Evolutionary conservation across 2,329 filamentous ascomycete species (phyloP).

Genomic region (Arthrobotrys sphaeroides): DNA sequence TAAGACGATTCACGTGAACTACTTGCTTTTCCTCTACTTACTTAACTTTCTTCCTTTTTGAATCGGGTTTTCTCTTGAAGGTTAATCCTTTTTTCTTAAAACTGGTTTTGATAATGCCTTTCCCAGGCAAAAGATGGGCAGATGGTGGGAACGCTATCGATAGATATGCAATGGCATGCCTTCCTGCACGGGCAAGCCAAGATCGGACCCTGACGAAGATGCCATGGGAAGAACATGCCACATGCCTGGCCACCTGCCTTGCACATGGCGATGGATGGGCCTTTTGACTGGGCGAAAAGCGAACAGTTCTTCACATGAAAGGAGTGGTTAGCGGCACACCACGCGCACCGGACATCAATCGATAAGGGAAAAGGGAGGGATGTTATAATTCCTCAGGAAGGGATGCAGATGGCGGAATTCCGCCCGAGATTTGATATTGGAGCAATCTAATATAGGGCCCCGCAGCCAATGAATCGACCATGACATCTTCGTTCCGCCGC

Average conservation of each 20-base stretch:
- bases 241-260: constrained; percentile 18
- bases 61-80: neutral
- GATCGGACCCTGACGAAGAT: constrained; percentile 20
- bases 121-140: constrained; percentile 11
- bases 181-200: constrained; percentile 17
- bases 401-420: constrained; percentile 38
- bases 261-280: constrained; percentile 44
- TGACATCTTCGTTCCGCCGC: constrained; percentile 23
- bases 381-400: constrained; percentile 15
- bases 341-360: neutral
- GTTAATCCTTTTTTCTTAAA: neutral
- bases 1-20: constrained; percentile 24
- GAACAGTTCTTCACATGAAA: constrained; percentile 27
- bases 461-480: constrained; percentile 38
- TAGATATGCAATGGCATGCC: neutral
- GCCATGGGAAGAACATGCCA: constrained; percentile 17
- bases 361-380: constrained; percentile 25
- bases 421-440: constrained; percentile 18
- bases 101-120: neutral
- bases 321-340: neutral
- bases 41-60: neutral
- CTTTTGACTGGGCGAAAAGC: constrained; percentile 26
- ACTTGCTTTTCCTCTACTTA: neutral
- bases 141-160: constrained; percentile 3
- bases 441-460: neutral